Conservation (phyloP, 139 green algal species). For the Chlamydomonas schloesseri region DNA sequence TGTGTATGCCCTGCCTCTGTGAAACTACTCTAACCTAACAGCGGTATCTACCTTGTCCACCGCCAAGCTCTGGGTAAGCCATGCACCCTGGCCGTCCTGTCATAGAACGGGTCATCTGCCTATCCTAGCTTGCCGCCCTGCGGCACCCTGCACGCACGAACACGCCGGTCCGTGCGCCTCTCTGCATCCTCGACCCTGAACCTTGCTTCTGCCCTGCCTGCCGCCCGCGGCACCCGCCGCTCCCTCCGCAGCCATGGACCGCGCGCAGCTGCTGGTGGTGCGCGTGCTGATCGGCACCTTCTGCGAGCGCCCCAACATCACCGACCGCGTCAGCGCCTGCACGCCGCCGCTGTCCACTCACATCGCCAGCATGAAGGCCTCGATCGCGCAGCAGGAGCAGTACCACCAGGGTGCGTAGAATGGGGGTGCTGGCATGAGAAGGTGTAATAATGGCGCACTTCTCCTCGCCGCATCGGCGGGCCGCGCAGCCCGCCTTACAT, state of each 20-base stretch:
- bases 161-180: too few species aligned
- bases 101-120: too few species aligned
- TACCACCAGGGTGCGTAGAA: conserved; percentile 14
- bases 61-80: neutral
- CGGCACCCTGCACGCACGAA: too few species aligned
- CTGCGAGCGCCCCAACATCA: conserved; percentile 35
- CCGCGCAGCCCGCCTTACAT: too few species aligned
- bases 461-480: too few species aligned
- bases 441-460: neutral
- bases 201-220: neutral
- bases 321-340: conserved; percentile 1
- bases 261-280: conserved; percentile 9
- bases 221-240: too few species aligned
- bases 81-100: too few species aligned
- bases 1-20: too few species aligned
- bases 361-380: conserved; percentile 7
- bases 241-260: conserved; percentile 18
- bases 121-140: too few species aligned
- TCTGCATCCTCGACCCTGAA: too few species aligned
- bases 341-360: conserved; percentile 9
- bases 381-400: neutral
- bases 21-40: too few species aligned
- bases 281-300: conserved; percentile 25
- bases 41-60: neutral
- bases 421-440: neutral